These are phyloP conservation scores for Saccharomycopsis amapae DNA, from an alignment of 805 yeast species.

Conservation along the genomic window DNA sequence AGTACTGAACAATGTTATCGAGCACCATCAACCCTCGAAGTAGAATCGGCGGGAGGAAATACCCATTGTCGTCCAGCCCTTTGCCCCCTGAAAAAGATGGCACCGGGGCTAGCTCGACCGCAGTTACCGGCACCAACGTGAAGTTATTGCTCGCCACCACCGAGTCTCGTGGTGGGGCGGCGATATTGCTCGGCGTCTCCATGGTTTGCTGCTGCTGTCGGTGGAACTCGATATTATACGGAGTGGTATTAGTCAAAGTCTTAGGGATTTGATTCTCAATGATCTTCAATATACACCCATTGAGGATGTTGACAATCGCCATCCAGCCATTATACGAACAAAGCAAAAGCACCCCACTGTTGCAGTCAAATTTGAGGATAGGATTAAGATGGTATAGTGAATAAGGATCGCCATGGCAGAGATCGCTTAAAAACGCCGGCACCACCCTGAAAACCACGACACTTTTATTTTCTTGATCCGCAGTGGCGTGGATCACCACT, in stretches of 20 bases:
- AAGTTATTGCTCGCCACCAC: background rate
- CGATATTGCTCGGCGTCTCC: background rate
- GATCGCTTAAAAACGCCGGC: slow-evolving; percentile 12
- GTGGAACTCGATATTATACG: background rate
- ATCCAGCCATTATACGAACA: slow-evolving; percentile 20
- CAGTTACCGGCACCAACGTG: slow-evolving; percentile 7
- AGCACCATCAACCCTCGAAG: slow-evolving; percentile 15
- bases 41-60: slow-evolving; percentile 9
- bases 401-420: slow-evolving; percentile 1
- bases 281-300: slow-evolving; percentile 18
- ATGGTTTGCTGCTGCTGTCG: background rate
- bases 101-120: slow-evolving; percentile 5
- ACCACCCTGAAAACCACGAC: slow-evolving; percentile 10
- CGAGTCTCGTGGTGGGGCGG: background rate
- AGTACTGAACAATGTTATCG: slow-evolving; percentile 18
- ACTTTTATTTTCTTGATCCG: background rate
- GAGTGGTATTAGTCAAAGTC: background rate
- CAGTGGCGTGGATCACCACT: slow-evolving; percentile 12
- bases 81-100: background rate
- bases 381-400: slow-evolving; percentile 2
- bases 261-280: slow-evolving; percentile 14
- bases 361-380: slow-evolving; percentile 16
- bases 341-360: slow-evolving; percentile 8
- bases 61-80: background rate
- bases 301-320: slow-evolving; percentile 18